phyloP scores from a whole-genome alignment of 1,139 yeast species.

The Sugiyamaella paludigena region DNA sequence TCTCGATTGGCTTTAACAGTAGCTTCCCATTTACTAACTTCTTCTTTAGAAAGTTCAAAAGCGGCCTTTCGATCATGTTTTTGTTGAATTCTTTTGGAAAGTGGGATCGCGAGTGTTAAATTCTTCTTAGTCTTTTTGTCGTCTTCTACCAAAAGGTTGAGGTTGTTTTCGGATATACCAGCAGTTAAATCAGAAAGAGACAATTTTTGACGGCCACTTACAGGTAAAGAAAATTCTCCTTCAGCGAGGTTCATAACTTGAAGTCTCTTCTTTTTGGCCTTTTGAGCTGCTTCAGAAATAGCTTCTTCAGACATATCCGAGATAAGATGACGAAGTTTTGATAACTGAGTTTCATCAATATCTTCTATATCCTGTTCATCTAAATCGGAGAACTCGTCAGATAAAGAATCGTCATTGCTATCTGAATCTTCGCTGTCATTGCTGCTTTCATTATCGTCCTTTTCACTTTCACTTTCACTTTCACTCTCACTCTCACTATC shows the following conservation, averaged over 20 bases:
- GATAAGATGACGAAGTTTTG: conserved; percentile 27
- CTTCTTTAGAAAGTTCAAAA: conserved; percentile 80
- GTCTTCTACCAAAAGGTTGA: conserved; percentile 27
- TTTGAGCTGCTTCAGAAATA: conserved; percentile 27
- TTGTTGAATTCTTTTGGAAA: conserved; percentile 81
- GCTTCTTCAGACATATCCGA: conserved; percentile 24
- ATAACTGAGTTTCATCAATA: conserved; percentile 33
- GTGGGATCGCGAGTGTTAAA: conserved; percentile 68
- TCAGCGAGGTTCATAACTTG: conserved; percentile 60
- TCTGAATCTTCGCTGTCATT: conserved; percentile 31
- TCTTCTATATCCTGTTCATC: conserved; percentile 30
- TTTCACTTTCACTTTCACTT: conserved; percentile 38
- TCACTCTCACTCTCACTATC: conserved; percentile 48
- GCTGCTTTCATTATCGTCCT: conserved; percentile 32
- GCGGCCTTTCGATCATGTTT: conserved; percentile 89
- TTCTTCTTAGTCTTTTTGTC: conserved; percentile 27
- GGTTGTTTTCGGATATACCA: conserved; percentile 30
- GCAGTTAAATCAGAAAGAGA: conserved; percentile 75
- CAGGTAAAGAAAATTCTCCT: conserved; percentile 68
- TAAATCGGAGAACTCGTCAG: conserved; percentile 29
- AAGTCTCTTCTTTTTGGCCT: conserved; percentile 41
- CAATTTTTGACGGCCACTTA: conserved; percentile 50
- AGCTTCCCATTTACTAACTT: conserved; percentile 86
- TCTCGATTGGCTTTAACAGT: conserved; percentile 73
- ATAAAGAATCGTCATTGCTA: conserved; percentile 27